phyloP scores from a whole-genome alignment of 768 basidiomycete species.

The Multifurca ochricompacta region DNA sequence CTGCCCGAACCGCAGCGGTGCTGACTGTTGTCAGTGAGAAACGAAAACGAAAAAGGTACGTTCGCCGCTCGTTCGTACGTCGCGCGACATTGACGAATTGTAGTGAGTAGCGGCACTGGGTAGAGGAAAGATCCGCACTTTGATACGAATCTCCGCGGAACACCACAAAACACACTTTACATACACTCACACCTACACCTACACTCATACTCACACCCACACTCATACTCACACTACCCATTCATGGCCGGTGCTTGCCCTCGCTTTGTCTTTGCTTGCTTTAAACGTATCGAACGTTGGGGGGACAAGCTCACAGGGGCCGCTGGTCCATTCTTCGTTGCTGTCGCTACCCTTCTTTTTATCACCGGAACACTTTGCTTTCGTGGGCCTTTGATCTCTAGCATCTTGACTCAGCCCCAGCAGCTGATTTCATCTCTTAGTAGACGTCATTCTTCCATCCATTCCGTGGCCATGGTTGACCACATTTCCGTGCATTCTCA shows the following conservation, averaged over 20 bases:
- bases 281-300: slow-evolving; percentile 57
- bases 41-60: no score
- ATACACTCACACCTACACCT: neutral
- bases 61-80: no score
- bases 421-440: slow-evolving; percentile 35
- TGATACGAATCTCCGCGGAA: neutral
- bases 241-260: slow-evolving; percentile 12
- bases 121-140: no score
- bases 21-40: no score
- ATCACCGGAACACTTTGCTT: slow-evolving; percentile 64
- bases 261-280: slow-evolving; percentile 45
- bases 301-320: slow-evolving; percentile 82
- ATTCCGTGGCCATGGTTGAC: slow-evolving; percentile 52
- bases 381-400: slow-evolving; percentile 44
- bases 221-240: neutral
- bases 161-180: neutral
- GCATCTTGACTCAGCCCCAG: neutral
- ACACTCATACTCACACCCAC: neutral
- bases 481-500: slow-evolving; percentile 62
- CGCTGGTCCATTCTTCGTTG: slow-evolving; percentile 86
- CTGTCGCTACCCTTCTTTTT: slow-evolving; percentile 69
- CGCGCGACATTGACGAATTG: no score
- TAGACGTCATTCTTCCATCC: slow-evolving; percentile 67
- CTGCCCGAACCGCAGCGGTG: neutral
- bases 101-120: no score